Conservation (phyloP, 2,329 filamentous ascomycete species). For the Cercospora janseana region DNA sequence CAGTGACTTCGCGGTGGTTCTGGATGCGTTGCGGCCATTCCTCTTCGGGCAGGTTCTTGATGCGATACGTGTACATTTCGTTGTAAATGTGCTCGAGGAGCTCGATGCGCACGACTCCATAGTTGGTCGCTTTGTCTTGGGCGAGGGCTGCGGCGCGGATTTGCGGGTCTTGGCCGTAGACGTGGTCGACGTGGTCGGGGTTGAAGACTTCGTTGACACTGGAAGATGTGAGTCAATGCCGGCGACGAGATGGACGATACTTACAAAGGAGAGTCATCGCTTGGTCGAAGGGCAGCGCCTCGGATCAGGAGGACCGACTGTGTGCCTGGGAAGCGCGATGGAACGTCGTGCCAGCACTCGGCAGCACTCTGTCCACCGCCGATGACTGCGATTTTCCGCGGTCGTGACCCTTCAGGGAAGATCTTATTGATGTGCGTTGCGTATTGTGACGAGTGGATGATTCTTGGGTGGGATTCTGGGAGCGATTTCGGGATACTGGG, state of each 20-base stretch:
- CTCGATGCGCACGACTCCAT: conserved; percentile 87
- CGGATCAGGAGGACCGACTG: conserved; percentile 77
- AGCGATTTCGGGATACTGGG: conserved; percentile 69
- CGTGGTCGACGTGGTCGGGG: conserved; percentile 73
- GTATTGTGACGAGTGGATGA: conserved; percentile 89
- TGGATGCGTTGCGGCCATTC: conserved; percentile 82
- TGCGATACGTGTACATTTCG: conserved; percentile 79
- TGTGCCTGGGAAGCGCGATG: conserved; percentile 76
- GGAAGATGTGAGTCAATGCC: conserved; percentile 45
- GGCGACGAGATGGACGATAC: conserved; percentile 36
- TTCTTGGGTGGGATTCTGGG: conserved; percentile 65
- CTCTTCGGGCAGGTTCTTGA: conserved; percentile 66
- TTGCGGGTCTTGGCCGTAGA: conserved; percentile 66
- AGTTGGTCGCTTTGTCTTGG: conserved; percentile 83
- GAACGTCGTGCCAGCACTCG: conserved; percentile 90
- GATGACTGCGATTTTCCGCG: conserved; percentile 76
- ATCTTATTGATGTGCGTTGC: conserved; percentile 62
- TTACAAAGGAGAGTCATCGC: conserved; percentile 86
- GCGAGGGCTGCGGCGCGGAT: conserved; percentile 62
- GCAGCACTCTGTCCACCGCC: conserved; percentile 90
- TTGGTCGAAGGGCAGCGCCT: conserved; percentile 78
- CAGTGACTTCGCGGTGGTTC: conserved; percentile 63
- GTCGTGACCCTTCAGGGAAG: conserved; percentile 54
- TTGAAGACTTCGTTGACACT: conserved; percentile 93
- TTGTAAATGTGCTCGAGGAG: conserved; percentile 88